Base-by-base conservation (phyloP, 1,284 basidiomycete genomes). In the Marasmius tenuissimus region DNA sequence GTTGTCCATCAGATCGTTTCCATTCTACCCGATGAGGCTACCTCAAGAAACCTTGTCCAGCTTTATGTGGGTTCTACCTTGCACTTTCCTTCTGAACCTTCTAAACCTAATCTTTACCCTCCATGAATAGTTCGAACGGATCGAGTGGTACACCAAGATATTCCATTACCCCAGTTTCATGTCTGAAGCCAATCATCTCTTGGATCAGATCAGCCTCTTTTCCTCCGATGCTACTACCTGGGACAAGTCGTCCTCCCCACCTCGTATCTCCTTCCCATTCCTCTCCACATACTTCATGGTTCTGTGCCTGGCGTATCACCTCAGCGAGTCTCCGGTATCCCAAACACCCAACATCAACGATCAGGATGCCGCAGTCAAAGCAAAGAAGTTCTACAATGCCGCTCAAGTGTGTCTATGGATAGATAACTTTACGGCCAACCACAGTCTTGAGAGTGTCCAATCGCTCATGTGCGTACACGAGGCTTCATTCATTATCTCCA, bases 261-360 rank as follows among this genome's bases (percentile, higher is more conserved):
- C 39, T 34, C 59, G 58, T 10, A 49, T 65, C 11, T 60, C 58
- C 10, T 16, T 69, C 39, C 63, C 63, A 4, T 69, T 66, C 42
- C 63, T 70, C 39, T 66, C 61, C 9, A 64, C 68, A n/a, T 65
- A 66, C 58, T 67, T 66, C 51, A 70, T 69, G 69, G 69, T 69
- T 5, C 40, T 68, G n/a, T 69, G 69, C 57, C 62, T 70, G 16
- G 56, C 68, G 11, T 50, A 69, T 3, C 69, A 70, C 55, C 62
- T 70, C n/a, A 69, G 67, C 18, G 69, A 70, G 53, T 62, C 67
- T 4, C 45, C 58, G 12, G 59, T 67, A n/a, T 66, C 65, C 49
- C 62, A 59, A 34, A 60, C 52, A 39, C 61, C 69, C 22, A 66
- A 62, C 22, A 45, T 69, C 8, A 58, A 56, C 27, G 63, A 66